Conservation (phyloP, 495 filamentous ascomycete species). For the Ramalina intermedia region DNA sequence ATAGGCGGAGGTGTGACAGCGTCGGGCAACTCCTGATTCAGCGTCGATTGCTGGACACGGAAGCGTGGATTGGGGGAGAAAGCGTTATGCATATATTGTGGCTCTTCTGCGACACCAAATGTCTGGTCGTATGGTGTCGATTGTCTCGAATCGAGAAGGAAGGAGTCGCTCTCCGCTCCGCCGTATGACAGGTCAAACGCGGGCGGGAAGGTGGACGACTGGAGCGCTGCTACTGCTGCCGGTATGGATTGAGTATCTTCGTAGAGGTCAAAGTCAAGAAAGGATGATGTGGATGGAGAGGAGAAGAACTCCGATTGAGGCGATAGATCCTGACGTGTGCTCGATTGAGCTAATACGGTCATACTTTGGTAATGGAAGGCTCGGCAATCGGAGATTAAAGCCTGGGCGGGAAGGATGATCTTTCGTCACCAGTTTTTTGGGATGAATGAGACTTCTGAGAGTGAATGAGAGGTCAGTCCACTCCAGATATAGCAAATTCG, state of each 20-base stretch:
- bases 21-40: conserved; percentile 5
- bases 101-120: not conserved
- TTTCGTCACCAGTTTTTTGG: not conserved
- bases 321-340: conserved; percentile 9
- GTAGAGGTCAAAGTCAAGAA: not conserved
- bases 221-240: not conserved
- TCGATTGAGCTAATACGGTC: conserved; percentile 9
- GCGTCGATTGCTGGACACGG: conserved; percentile 10
- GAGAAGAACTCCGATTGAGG: conserved; percentile 5
- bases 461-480: no score
- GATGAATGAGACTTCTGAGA: not conserved
- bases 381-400: conserved; percentile 4
- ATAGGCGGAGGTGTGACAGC: conserved; percentile 10
- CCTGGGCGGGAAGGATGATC: not conserved
- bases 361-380: not conserved
- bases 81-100: conserved; percentile 11
- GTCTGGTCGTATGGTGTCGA: conserved; percentile 9
- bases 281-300: conserved; percentile 9
- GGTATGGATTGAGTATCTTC: not conserved
- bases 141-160: conserved; percentile 6
- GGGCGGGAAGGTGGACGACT: not conserved
- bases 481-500: no score
- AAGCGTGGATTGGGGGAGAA: conserved; percentile 12
- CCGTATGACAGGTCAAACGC: not conserved
- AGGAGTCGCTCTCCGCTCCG: not conserved